Conservation (phyloP, 139 green algal species). For the Chlorella ohadii region DNA sequence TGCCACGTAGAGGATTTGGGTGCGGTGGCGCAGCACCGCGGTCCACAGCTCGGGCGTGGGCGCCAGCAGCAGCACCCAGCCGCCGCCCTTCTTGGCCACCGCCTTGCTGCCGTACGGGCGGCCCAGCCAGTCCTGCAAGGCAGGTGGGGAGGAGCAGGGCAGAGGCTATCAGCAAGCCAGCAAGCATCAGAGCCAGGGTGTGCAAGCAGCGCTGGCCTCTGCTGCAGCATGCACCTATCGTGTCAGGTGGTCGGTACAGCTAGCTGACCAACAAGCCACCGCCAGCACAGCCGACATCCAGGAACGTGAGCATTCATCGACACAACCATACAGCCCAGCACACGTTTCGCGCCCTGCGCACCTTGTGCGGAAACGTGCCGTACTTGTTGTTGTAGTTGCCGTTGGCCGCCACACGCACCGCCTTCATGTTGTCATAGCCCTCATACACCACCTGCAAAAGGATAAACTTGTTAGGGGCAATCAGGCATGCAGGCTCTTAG, state of each 20-base stretch:
- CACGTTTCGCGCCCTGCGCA: background rate
- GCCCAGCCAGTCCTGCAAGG: conserved; percentile 84
- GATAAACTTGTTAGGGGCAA: no score
- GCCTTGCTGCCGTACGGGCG: conserved; percentile 72
- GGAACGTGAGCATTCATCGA: no score
- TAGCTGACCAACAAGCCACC: no score
- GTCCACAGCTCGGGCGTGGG: conserved; percentile 96
- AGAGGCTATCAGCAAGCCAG: background rate
- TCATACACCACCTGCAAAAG: conserved; percentile 77
- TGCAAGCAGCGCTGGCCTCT: no score
- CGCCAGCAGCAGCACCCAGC: conserved; percentile 83
- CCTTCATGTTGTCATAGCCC: conserved; percentile 75
- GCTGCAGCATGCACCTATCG: no score
- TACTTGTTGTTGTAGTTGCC: conserved; percentile 62
- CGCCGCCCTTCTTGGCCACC: conserved; percentile 54
- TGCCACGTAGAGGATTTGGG: conserved; percentile 87
- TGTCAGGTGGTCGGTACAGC: no score
- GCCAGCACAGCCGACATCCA: no score
- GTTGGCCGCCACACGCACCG: conserved; percentile 53
- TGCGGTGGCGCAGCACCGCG: conserved; percentile 78
- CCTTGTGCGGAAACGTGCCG: conserved; percentile 72
- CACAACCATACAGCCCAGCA: no score
- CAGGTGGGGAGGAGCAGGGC: no score
- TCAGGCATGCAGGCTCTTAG: no score
- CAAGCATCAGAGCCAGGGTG: no score